phyloP scores from a whole-genome alignment of 352 stramenopile species.

The Globisporangium emineosum region DNA sequence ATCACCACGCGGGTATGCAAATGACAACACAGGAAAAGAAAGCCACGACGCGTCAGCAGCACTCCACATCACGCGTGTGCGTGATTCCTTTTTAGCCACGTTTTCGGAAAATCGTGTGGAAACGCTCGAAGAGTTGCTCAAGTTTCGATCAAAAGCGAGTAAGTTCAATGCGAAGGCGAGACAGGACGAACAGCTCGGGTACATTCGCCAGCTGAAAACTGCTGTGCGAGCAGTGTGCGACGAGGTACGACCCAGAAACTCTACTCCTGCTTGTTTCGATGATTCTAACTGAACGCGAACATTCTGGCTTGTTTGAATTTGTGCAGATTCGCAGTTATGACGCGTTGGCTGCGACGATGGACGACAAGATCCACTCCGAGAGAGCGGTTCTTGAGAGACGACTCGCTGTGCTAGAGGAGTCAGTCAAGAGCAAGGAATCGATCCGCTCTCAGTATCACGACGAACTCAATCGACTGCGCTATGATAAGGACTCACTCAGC shows the following conservation, averaged over 20 bases:
- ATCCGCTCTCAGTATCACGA: constrained; percentile 24
- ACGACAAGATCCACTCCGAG: constrained; percentile 32
- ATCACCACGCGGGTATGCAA: background rate
- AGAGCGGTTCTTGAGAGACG: constrained; percentile 33
- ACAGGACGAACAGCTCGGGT: constrained; percentile 52
- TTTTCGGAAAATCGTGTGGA: constrained; percentile 34
- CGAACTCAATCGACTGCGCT: constrained; percentile 33
- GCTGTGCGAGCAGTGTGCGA: constrained; percentile 32
- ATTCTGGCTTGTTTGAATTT: background rate
- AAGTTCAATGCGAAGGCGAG: constrained; percentile 63
- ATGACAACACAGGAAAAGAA: constrained; percentile 10
- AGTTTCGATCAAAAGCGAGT: constrained; percentile 56
- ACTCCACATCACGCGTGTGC: constrained; percentile 19
- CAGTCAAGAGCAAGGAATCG: constrained; percentile 27
- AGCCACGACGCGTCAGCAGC: constrained; percentile 15
- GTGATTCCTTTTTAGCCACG: constrained; percentile 28
- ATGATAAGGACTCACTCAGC: constrained; percentile 14
- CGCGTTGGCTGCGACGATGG: constrained; percentile 24
- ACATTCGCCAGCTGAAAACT: constrained; percentile 57
- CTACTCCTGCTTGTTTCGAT: background rate
- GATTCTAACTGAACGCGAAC: background rate
- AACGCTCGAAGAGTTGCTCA: constrained; percentile 50
- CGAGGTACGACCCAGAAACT: constrained; percentile 21
- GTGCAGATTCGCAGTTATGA: constrained; percentile 38
- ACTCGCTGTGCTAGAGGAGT: constrained; percentile 33